phyloP scores from a whole-genome alignment of 768 basidiomycete genomes.

The Suillus clintonianus region DNA sequence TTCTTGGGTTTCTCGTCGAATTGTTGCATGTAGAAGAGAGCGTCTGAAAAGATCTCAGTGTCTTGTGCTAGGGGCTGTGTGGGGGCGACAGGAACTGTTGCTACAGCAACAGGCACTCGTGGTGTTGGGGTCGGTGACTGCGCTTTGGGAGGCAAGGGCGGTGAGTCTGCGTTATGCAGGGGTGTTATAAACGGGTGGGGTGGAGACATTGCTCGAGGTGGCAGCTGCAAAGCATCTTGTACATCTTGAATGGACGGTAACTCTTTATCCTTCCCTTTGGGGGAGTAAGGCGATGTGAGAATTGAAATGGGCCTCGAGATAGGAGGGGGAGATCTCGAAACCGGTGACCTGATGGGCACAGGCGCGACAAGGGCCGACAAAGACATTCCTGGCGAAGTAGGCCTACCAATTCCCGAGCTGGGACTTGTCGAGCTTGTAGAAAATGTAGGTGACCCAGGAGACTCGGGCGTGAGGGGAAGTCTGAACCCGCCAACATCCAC shows the following conservation, averaged over 20 bases:
- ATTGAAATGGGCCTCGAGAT: constrained; percentile 30
- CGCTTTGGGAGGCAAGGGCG: constrained; percentile 23
- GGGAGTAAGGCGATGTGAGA: constrained; percentile 38
- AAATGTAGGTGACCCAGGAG: constrained; percentile 14
- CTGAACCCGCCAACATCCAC: constrained; percentile 31
- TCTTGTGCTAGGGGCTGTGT: constrained; percentile 29
- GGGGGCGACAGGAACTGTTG: constrained; percentile 22
- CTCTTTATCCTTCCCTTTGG: constrained; percentile 29
- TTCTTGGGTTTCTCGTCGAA: constrained; percentile 35
- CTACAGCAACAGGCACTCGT: constrained; percentile 9
- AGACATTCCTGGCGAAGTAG: background rate
- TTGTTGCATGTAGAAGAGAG: constrained; percentile 72
- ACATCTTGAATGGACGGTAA: constrained; percentile 33
- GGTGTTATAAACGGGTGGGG: constrained; percentile 12
- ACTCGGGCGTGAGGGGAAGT: constrained; percentile 33
- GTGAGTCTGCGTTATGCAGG: constrained; percentile 11
- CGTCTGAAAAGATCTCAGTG: constrained; percentile 51
- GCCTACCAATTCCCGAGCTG: background rate
- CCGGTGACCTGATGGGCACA: constrained; percentile 12
- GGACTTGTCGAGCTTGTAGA: background rate
- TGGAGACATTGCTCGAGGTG: constrained; percentile 11
- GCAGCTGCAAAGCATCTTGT: constrained; percentile 15
- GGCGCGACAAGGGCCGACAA: background rate
- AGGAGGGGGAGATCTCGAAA: constrained; percentile 20
- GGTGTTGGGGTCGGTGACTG: constrained; percentile 21